These are phyloP conservation scores for Stenocarpella maydis DNA, from an alignment of 2,329 filamentous ascomycete genomes.

Conservation along the genomic window DNA sequence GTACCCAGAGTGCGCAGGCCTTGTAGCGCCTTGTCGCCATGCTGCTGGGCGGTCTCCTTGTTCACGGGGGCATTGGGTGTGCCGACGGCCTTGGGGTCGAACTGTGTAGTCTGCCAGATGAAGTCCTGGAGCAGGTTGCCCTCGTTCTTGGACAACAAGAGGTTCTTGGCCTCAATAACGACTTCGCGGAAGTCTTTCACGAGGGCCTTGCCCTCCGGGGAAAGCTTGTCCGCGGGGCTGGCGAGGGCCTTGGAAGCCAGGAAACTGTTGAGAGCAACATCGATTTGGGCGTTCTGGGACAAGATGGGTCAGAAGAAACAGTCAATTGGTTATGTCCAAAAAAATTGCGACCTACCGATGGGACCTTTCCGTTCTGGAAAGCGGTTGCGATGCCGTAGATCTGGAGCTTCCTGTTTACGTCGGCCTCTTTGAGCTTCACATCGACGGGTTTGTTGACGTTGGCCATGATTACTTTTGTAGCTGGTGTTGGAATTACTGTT, in stretches of 20 bases:
- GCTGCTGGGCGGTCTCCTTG: conserved; percentile 81
- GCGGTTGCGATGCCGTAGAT: conserved; percentile 89
- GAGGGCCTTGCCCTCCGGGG: conserved; percentile 80
- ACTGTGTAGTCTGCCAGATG: conserved; percentile 88
- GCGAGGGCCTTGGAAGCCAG: conserved; percentile 75
- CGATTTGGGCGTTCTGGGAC: conserved; percentile 87
- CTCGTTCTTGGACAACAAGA: conserved; percentile 92
- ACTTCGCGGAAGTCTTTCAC: conserved; percentile 81
- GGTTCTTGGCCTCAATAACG: conserved; percentile 82
- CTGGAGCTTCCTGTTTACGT: conserved; percentile 94
- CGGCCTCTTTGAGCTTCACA: conserved; percentile 78
- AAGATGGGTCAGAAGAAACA: conserved; percentile 34
- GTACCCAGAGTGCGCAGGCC: conserved; percentile 89
- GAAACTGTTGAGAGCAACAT: conserved; percentile 90
- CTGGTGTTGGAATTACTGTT: conserved; percentile 16
- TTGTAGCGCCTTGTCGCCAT: conserved; percentile 83
- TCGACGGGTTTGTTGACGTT: conserved; percentile 78
- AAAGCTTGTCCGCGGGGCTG: conserved; percentile 79
- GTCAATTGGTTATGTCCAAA: not conserved
- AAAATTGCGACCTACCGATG: conserved; percentile 69
- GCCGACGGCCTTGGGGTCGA: conserved; percentile 69
- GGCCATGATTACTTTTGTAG: conserved; percentile 36
- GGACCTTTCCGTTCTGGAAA: conserved; percentile 88
- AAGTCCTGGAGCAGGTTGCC: conserved; percentile 96
- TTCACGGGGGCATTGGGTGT: conserved; percentile 73